phyloP scores from a whole-genome alignment of 2,329 filamentous ascomycete genomes.

The Stagonosporopsis rhizophila region DNA sequence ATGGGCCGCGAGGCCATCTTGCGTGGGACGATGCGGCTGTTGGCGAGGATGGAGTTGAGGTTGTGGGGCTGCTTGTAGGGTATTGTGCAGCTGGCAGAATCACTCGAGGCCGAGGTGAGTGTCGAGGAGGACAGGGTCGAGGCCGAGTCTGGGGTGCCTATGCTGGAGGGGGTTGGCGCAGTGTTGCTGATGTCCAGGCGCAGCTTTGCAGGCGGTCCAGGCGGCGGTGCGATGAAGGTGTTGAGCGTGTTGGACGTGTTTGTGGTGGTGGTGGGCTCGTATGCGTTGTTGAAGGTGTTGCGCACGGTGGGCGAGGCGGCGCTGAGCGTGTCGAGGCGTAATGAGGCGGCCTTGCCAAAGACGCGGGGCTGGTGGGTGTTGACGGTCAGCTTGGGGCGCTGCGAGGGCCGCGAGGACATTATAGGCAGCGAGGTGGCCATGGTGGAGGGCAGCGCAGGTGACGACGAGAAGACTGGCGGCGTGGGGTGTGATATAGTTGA shows the following conservation, averaged over 20 bases:
- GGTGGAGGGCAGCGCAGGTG: constrained; percentile 42
- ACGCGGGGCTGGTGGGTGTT: constrained; percentile 61
- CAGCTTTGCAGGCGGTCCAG: constrained; percentile 38
- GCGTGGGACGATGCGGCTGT: constrained; percentile 50
- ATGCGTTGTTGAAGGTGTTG: constrained; percentile 69
- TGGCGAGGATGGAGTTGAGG: constrained; percentile 55
- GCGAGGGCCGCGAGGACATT: constrained; percentile 45
- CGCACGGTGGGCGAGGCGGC: constrained; percentile 66
- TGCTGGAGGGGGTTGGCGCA: constrained; percentile 27
- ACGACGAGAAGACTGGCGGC: constrained; percentile 34
- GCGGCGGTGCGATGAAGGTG: constrained; percentile 30
- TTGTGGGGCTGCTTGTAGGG: constrained; percentile 58
- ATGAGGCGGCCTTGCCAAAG: constrained; percentile 61
- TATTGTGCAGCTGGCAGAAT: constrained; percentile 43
- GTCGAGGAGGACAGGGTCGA: constrained; percentile 52
- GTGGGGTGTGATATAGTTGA: constrained; percentile 45
- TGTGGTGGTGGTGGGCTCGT: constrained; percentile 47
- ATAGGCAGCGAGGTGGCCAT: constrained; percentile 57
- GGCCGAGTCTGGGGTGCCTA: constrained; percentile 45
- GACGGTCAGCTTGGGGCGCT: constrained; percentile 66
- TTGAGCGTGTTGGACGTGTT: constrained; percentile 16
- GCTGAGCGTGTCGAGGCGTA: constrained; percentile 61
- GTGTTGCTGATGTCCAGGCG: constrained; percentile 46
- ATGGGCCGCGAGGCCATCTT: constrained; percentile 53
- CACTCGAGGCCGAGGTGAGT: constrained; percentile 50